These are phyloP conservation scores for Colletotrichum sp. DNA, from an alignment of 2,329 filamentous ascomycete species.

Conservation along the genomic window DNA sequence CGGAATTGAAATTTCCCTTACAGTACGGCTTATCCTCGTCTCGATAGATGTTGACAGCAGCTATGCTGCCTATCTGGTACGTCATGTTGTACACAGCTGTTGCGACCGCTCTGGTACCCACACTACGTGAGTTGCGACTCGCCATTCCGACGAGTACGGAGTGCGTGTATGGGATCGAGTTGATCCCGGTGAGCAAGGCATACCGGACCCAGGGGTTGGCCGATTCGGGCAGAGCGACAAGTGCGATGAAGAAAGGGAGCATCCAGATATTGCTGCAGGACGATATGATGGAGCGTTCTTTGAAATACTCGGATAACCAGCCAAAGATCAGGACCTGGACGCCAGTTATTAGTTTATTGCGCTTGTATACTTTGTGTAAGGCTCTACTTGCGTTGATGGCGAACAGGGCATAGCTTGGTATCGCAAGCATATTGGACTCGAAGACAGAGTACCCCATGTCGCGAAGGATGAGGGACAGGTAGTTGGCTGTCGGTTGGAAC, in stretches of 20 bases:
- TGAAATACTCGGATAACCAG: constrained; percentile 48
- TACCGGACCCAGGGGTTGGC: constrained; percentile 57
- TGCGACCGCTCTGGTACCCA: constrained; percentile 51
- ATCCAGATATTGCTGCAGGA: constrained; percentile 56
- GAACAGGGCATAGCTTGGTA: constrained; percentile 22
- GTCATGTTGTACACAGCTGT: constrained; percentile 57
- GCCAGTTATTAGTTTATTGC: constrained; percentile 5
- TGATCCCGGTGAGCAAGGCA: constrained; percentile 53
- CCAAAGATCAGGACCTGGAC: constrained; percentile 41
- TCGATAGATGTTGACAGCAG: constrained; percentile 54
- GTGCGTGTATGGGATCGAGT: constrained; percentile 58
- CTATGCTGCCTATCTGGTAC: constrained; percentile 48
- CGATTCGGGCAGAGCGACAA: constrained; percentile 43
- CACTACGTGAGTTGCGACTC: constrained; percentile 37
- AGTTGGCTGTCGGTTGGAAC: constrained; percentile 23
- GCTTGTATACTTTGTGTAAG: constrained; percentile 54
- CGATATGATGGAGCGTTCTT: constrained; percentile 53
- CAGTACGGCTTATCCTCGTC: constrained; percentile 49
- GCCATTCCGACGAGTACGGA: constrained; percentile 57
- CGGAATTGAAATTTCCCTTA: rapidly evolving
- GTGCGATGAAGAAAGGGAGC: constrained; percentile 55
- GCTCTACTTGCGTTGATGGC: constrained; percentile 42
- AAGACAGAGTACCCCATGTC: constrained; percentile 41
- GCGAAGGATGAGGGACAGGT: constrained; percentile 26
- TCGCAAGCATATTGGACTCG: constrained; percentile 44